Conservation (phyloP, 306 rosid species). For the Trifolium fragiferum region DNA sequence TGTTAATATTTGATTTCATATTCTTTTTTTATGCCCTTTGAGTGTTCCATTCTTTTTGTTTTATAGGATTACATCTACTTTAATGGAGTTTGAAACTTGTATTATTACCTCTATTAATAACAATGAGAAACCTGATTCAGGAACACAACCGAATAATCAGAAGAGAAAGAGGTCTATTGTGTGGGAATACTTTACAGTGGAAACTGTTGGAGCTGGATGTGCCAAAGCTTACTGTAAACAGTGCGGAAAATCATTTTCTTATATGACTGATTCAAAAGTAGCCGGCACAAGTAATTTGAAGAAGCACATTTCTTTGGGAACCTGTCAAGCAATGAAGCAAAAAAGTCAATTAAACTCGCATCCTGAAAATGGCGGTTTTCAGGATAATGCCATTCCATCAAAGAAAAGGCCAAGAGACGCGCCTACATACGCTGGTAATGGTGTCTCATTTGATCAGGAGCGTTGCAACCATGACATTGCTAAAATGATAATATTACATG, state of each 20-base stretch:
- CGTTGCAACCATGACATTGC: conserved; percentile 70
- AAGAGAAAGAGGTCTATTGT: conserved; percentile 82
- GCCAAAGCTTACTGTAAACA: conserved; percentile 76
- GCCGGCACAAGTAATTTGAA: conserved; percentile 91
- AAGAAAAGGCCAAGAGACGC: conserved; percentile 60
- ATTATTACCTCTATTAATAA: conserved; percentile 40
- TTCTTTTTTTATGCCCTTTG: conserved; percentile 25
- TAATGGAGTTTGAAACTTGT: conserved; percentile 52
- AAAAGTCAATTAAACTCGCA: conserved; percentile 49
- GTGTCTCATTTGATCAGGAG: conserved; percentile 66
- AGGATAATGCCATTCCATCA: conserved; percentile 49
- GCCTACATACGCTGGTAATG: conserved; percentile 47
- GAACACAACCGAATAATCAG: conserved; percentile 54
- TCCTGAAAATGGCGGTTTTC: conserved; percentile 44
- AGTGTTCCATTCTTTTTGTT: conserved; percentile 25
- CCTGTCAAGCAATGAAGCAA: conserved; percentile 74
- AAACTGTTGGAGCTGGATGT: conserved; percentile 67
- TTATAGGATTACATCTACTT: conserved; percentile 44
- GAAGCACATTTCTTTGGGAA: conserved; percentile 75
- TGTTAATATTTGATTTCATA: conserved; percentile 14
- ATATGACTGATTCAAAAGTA: conserved; percentile 75
- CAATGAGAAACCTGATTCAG: conserved; percentile 51
- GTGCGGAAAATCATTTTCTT: conserved; percentile 79
- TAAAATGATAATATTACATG: conserved; percentile 83
- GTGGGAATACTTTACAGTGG: conserved; percentile 84